Evolutionary conservation across 2,329 filamentous ascomycete species (phyloP), one percentile per base, ranked within the genome.

Genomic region (Anisogramma anomala): DNA sequence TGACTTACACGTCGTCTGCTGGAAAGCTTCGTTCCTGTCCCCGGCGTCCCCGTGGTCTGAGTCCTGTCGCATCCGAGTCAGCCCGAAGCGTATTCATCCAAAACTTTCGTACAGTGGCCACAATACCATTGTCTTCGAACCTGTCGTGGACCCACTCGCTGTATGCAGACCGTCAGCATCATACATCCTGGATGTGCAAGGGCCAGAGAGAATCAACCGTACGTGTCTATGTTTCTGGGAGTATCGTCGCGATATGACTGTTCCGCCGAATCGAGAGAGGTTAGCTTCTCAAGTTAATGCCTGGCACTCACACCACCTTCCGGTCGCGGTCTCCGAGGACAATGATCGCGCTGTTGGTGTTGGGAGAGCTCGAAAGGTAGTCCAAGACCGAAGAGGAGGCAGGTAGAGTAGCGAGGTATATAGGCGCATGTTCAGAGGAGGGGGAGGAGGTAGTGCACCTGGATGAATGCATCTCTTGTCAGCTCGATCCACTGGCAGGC

Each of bases 141-240:
- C 79, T 84, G 65, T 94, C 85, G 60, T 95, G 88, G 52, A 94
- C 85, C 88, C 88, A 95, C 69, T 94, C 87, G 57, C 85, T 85
- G 49, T 31, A 32, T 36, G 6, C 46, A 40, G 41, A 20, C 33
- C 41, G 52, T 61, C 46, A 61, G 53, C 39, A 41, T 26, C 38
- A 46, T 20, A 15, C 33, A 2, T 23, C 25, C 22, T 33, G 14
- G 19, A 28, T 17, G 15, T 13, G 27, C n/a, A 9, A n/a, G 26
- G 41, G 35, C n/a, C 17, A 37, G 14, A 32, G 25, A 26, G 32
- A 36, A 7, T 30, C 14, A 18, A 36, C 36, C 74, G 48, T 61
- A 86, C 82, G 75, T 76, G 60, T 86, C 80, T 54, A 85, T 67
- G 59, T 81, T 79, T 63, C 76, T 71, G 48, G 70, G 67, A 47